These are phyloP conservation scores for Cercophora sp. DNA, from an alignment of 495 filamentous ascomycete genomes.

Conservation along the genomic window DNA sequence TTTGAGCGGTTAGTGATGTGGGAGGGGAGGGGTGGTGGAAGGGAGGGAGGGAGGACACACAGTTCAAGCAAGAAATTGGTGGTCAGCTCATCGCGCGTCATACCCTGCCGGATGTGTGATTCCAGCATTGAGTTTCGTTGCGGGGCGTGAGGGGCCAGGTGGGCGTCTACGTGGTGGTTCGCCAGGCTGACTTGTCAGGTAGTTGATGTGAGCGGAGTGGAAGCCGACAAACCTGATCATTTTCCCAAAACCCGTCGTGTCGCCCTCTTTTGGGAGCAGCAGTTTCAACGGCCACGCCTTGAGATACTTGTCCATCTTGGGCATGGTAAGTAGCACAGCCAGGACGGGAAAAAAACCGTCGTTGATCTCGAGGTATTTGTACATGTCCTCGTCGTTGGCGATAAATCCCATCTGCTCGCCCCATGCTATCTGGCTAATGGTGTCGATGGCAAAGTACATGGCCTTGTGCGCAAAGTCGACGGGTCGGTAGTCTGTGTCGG, in stretches of 20 bases:
- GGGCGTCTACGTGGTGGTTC: not conserved
- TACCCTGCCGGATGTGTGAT: not conserved
- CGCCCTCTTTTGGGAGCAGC: constrained; percentile 9
- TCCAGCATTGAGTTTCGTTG: no score
- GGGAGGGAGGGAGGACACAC: not conserved
- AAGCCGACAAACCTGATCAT: not conserved
- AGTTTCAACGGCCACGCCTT: constrained; percentile 2
- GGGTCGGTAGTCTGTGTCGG: constrained; percentile 37
- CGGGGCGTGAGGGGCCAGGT: no score
- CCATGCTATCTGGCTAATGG: constrained; percentile 39
- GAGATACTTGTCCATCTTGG: not conserved
- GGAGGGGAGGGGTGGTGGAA: not conserved
- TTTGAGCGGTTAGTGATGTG: not conserved
- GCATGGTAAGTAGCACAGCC: constrained; percentile 7
- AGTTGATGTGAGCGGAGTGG: not conserved
- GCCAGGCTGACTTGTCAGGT: not conserved
- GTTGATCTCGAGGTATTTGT: constrained; percentile 23
- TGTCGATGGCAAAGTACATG: constrained; percentile 57
- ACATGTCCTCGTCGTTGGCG: constrained; percentile 23
- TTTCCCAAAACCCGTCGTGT: not conserved
- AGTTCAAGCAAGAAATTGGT: not conserved
- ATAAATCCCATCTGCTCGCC: constrained; percentile 32
- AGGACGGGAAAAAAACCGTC: constrained; percentile 11
- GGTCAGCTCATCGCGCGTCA: not conserved
- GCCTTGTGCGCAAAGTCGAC: constrained; percentile 53